Evolutionary conservation across 1,139 yeast genomes (phyloP).

Genomic region (Lodderomyces beijingensis): DNA sequence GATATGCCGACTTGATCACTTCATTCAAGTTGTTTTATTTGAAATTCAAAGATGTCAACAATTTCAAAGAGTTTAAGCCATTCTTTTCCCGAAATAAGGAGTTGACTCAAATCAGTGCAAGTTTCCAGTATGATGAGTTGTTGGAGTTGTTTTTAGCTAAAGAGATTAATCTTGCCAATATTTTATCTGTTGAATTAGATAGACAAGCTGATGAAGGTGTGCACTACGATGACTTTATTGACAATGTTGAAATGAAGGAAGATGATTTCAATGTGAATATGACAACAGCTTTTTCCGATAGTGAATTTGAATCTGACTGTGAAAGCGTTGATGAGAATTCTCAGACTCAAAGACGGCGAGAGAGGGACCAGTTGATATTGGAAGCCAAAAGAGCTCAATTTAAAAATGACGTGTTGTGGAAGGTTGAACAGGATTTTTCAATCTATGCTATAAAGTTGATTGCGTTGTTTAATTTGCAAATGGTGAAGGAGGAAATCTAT

Average conservation of each 20-base stretch:
- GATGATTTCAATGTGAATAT: conserved; percentile 6
- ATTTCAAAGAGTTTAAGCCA: conserved; percentile 24
- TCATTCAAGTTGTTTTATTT: conserved; percentile 32
- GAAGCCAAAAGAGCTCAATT: conserved; percentile 5
- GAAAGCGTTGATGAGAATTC: conserved; percentile 11
- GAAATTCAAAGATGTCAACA: conserved; percentile 23
- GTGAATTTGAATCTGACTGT: conserved; percentile 17
- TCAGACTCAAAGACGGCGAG: conserved; percentile 15
- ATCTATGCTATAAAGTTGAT: conserved; percentile 48
- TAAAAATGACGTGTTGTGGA: conserved; percentile 22
- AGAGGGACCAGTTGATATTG: conserved; percentile 6
- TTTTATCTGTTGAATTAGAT: conserved; percentile 38
- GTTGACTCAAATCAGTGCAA: conserved; percentile 18
- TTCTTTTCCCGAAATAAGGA: conserved; percentile 24
- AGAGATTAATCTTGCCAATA: conserved; percentile 27
- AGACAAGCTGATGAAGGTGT: conserved; percentile 59
- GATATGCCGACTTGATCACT: conserved; percentile 29
- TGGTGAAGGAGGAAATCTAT: conserved; percentile 26
- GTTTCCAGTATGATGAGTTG: conserved; percentile 10
- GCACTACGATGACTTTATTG: conserved; percentile 35
- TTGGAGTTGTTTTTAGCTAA: conserved; percentile 30
- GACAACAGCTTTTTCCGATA: conserved; percentile 13
- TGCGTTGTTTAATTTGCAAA: conserved; percentile 37
- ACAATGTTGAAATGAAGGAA: conserved; percentile 13
- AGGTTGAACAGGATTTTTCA: conserved; percentile 45